These are phyloP conservation scores for Aspergillus sp. DNA, from an alignment of 2,329 filamentous ascomycete genomes.

Conservation along the genomic window DNA sequence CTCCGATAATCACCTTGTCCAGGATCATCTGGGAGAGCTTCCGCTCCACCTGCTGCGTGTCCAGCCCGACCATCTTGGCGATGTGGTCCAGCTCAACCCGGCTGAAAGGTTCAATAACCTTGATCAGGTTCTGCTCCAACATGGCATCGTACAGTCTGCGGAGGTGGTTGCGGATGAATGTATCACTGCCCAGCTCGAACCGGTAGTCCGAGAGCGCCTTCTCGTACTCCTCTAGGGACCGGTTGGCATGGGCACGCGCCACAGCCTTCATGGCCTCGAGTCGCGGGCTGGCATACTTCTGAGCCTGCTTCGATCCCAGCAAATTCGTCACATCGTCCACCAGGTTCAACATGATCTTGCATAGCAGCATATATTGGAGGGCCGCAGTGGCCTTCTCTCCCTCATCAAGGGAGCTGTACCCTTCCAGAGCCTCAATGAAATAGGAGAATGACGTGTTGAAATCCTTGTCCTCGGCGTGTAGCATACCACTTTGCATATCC, in stretches of 20 bases:
- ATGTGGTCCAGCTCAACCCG: slow-evolving; percentile 96
- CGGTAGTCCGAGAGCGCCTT: slow-evolving; percentile 85
- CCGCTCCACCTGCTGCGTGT: slow-evolving; percentile 94
- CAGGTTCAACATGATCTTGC: slow-evolving; percentile 99
- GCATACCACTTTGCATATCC: slow-evolving; percentile 99
- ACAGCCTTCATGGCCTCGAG: slow-evolving; percentile 99
- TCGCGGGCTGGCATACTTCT: slow-evolving; percentile 93
- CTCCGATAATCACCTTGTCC: slow-evolving; percentile 97
- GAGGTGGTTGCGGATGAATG: slow-evolving; percentile 96
- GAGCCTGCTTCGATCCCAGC: slow-evolving; percentile 92
- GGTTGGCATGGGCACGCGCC: slow-evolving; percentile 90
- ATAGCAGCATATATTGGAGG: slow-evolving; percentile 98
- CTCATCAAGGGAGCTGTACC: slow-evolving; percentile 92
- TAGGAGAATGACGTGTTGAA: slow-evolving; percentile 99
- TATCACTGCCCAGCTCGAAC: slow-evolving; percentile 89
- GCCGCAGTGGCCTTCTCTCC: slow-evolving; percentile 88
- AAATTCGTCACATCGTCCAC: slow-evolving; percentile 94
- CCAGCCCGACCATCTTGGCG: slow-evolving; percentile 94
- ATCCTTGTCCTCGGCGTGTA: slow-evolving; percentile 97
- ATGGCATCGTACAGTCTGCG: slow-evolving; percentile 96
- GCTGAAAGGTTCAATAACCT: slow-evolving; percentile 98
- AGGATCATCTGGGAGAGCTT: slow-evolving; percentile 99
- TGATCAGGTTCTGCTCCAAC: slow-evolving; percentile 99
- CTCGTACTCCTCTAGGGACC: slow-evolving; percentile 96
- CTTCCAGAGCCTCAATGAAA: slow-evolving; percentile 98